phyloP scores from a whole-genome alignment of 305 asterid genomes.

The Fraxinus albicans region DNA sequence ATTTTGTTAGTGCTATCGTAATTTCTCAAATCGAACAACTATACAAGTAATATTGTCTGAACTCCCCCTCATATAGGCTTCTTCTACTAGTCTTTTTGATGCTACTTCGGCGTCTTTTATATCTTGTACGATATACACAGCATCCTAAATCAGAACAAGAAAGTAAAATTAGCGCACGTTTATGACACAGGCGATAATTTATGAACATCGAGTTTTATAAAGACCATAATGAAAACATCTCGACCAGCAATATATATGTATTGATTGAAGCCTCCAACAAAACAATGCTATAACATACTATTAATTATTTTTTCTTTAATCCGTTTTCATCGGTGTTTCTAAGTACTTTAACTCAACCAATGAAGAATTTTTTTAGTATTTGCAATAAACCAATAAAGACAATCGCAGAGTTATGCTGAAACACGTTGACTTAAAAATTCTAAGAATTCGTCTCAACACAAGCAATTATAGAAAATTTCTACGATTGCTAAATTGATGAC shows the following conservation, averaged over 20 bases:
- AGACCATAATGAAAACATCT: not conserved
- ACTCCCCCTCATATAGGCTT: conserved; percentile 44
- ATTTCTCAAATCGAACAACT: conserved; percentile 15
- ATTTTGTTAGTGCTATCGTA: not conserved
- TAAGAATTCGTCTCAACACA: not conserved
- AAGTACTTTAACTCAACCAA: not conserved
- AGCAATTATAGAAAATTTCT: not conserved
- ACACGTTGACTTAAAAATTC: not conserved
- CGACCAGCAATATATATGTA: not conserved
- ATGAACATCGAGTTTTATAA: not conserved
- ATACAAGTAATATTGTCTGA: conserved; percentile 45
- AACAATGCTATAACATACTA: not conserved
- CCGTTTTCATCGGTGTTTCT: not conserved
- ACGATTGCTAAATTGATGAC: not conserved
- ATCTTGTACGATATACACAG: conserved; percentile 58
- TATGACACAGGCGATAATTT: not conserved
- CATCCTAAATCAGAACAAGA: conserved; percentile 44
- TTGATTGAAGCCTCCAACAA: not conserved
- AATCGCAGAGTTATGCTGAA: not conserved
- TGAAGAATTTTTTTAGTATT: not conserved
- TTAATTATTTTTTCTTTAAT: not conserved
- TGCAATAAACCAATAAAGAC: not conserved
- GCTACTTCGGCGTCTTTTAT: conserved; percentile 43
- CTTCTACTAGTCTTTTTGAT: conserved; percentile 39
- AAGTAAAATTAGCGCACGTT: not conserved